These are phyloP conservation scores for Aureobasidium sp. DNA, from an alignment of 2,329 filamentous ascomycete genomes.

Conservation along the genomic window DNA sequence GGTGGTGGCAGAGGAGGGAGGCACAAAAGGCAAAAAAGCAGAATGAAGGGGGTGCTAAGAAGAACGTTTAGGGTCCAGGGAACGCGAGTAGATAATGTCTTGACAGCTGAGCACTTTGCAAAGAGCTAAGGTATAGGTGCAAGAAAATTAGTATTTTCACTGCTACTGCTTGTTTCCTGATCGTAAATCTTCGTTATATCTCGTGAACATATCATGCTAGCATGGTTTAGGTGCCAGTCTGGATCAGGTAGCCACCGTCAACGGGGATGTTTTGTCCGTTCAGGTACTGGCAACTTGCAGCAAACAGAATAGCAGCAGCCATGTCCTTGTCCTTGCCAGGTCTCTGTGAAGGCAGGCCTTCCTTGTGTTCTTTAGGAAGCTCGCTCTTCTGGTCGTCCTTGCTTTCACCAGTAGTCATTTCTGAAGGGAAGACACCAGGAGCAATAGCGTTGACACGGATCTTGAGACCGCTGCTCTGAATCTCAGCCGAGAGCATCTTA, in stretches of 20 bases:
- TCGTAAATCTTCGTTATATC: neutral
- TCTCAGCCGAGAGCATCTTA: constrained; percentile 48
- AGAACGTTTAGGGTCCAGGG: neutral
- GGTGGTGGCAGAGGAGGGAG: neutral
- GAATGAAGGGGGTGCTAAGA: neutral
- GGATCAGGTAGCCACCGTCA: constrained; percentile 48
- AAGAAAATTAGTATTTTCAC: no score
- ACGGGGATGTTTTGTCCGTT: constrained; percentile 46
- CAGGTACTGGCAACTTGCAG: constrained; percentile 30
- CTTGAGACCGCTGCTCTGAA: constrained; percentile 44
- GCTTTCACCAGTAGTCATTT: constrained; percentile 49
- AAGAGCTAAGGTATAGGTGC: no score
- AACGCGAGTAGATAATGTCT: no score
- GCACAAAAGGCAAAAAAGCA: neutral
- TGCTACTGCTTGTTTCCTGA: no score
- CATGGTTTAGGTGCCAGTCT: constrained; percentile 25
- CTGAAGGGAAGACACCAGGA: constrained; percentile 50
- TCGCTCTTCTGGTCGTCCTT: constrained; percentile 47
- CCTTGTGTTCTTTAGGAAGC: constrained; percentile 39
- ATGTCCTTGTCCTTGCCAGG: constrained; percentile 55
- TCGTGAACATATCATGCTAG: neutral
- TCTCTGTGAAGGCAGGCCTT: constrained; percentile 42
- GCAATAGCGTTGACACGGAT: constrained; percentile 49
- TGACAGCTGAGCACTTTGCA: no score
- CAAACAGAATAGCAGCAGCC: constrained; percentile 19